Base-by-base conservation (phyloP, 2,329 filamentous ascomycete species). In the Hirsutella minnesotensis region DNA sequence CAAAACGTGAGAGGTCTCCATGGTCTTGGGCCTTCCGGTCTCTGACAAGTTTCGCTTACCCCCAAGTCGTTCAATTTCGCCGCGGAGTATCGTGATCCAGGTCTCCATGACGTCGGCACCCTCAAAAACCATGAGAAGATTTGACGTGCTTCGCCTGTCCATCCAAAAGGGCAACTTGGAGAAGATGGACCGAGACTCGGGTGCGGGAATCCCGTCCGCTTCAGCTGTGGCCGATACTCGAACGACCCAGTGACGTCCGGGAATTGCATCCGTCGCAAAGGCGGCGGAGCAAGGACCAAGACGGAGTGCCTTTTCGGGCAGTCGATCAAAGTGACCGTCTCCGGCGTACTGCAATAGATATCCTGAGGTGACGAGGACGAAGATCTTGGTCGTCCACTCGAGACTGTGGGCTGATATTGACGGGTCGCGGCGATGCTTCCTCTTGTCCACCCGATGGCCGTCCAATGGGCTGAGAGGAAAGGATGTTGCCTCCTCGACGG, bases 261-360 rank as follows among this genome's bases (percentile, higher is more conserved):
- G 83, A 43, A 90, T 86, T 13, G 83, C 69, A 56, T 92, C 86
- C 50, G 79, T 87, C 2, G 81, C 86, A 58, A 87, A 90, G 5
- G 83, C 86, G 10, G 83, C 84, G 3, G 85, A 89, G 39, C 83
- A 75, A 48, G 77, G 79, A n/a, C 77, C 76, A 4, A 92, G 65
- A 39, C 81, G 78, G 44, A 90, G 65, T 29, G 84, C 69, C 58
- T 81, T 86, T 58, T 92, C 86, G 0, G 86, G 86, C 10, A 80
- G 59, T 20, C 85, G 72, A 51, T 89, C 81, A 52, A 78, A 83
- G 3, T 75, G 65, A 3, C 86, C 86, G 24, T 83, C 75, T 9
- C 75, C 78, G 4, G 80, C 61, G 57, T 90, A 92, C 53, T 90
- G 85, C 34, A 90, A 64, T 19, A 92, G 62, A 51, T 81, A 81